Base-by-base conservation (phyloP, 2,329 filamentous ascomycete genomes). In the Thielaviopsis punctulata region DNA sequence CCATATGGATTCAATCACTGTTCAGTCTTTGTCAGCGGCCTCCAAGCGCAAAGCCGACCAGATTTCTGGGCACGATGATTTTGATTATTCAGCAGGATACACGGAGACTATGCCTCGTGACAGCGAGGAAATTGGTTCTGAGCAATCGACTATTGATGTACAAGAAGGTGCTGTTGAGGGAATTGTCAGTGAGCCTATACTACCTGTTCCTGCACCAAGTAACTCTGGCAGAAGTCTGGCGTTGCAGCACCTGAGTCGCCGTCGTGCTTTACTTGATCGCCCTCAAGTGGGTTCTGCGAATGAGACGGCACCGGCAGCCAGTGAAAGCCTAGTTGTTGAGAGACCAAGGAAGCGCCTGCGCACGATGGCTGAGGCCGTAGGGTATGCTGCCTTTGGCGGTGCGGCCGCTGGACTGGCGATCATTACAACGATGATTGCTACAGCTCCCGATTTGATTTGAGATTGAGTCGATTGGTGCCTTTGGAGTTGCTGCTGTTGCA, bases 311-410 rank as follows among this genome's bases (percentile, higher is more conserved):
- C n/a, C 25, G 10, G 25, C 25, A 27, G 48, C 15, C 2, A 25
- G 18, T 8, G 24, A 30, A 9, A 47, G 33, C 6, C 25, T 5
- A 44, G 24, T 25, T 33, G 12, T n/a, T 1, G 23, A 45, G 15
- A 45, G 49, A 25, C 52, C 63, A n/a, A 49, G 58, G 2, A 66
- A 65, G 60, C 58, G 59, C 43, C 53, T 59, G 8, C 59, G 61
- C 33, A 58, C 57, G 48, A 57, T 65, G 22, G 64, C 61, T 1
- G 63, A 64, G 52, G 59, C 59, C 19, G 54, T 66, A 8, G 64
- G 65, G 7, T 65, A 65, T 53, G 64, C 64, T 2, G 65, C 66
- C 2, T 59, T 68, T 1, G 66, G 66, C 9, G 63, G 64, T 18
- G 60, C 62, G 21, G 61, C 63, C 7, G 61, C 62, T 10, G 64